Evolutionary conservation across 2,329 filamentous ascomycete genomes (phyloP).

Genomic region (Colletotrichum salicis): DNA sequence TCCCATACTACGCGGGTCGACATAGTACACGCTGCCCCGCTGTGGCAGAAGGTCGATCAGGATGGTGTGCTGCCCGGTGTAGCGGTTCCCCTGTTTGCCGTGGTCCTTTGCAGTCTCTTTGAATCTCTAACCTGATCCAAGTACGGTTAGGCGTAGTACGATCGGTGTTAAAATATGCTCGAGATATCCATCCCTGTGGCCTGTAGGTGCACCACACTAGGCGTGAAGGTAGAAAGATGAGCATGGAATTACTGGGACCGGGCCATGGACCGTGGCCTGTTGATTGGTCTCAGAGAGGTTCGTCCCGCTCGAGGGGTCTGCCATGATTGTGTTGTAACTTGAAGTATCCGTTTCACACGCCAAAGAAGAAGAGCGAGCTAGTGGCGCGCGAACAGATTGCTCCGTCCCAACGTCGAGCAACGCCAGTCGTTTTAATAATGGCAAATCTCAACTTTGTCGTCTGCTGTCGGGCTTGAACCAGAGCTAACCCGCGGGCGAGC

Average conservation of each 20-base stretch:
- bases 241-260: not conserved
- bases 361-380: not conserved
- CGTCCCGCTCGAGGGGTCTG: conserved; percentile 12
- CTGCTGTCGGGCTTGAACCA: not conserved
- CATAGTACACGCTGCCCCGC: conserved; percentile 1
- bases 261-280: not conserved
- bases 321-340: not conserved
- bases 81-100: not conserved
- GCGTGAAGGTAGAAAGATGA: not conserved
- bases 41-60: conserved; percentile 13
- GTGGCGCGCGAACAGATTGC: conserved; percentile 16
- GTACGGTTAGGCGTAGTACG: too few relatives aligned
- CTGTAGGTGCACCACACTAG: not conserved
- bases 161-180: too few relatives aligned
- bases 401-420: conserved; percentile 17
- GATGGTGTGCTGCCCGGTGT: not conserved
- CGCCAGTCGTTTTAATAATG: not conserved
- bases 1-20: not conserved
- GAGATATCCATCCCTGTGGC: too few relatives aligned
- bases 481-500: not conserved
- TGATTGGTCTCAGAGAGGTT: conserved; percentile 25
- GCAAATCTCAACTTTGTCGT: not conserved
- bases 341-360: conserved; percentile 28
- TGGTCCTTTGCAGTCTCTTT: not conserved
- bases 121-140: not conserved